phyloP scores from a whole-genome alignment of 495 filamentous ascomycete species.

The Daldinia grandis region DNA sequence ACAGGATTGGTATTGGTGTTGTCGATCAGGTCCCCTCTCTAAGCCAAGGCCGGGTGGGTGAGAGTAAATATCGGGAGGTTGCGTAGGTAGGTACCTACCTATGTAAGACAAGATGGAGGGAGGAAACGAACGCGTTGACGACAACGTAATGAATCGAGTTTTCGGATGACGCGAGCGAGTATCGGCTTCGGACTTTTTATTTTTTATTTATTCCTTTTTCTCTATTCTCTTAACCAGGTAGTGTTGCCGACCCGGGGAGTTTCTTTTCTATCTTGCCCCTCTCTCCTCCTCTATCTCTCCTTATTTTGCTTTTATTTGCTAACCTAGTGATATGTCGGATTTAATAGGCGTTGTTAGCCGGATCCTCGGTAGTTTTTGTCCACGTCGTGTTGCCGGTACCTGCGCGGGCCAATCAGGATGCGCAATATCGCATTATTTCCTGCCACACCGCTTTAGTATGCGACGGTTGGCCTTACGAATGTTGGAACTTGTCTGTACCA shows the following conservation, averaged over 20 bases:
- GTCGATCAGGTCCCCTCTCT: not conserved
- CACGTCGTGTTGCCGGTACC: conserved; percentile 21
- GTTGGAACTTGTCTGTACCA: not conserved
- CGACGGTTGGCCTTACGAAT: conserved; percentile 1
- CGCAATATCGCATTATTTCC: conserved; percentile 2
- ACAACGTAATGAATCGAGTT: not conserved
- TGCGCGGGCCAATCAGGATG: conserved; percentile 18
- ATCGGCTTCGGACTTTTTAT: not conserved
- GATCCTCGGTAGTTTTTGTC: conserved; percentile 27
- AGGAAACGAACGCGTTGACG: not conserved
- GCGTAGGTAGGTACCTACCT: not conserved
- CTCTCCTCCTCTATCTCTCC: not conserved
- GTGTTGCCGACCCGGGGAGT: not conserved
- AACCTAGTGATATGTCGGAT: conserved; percentile 1
- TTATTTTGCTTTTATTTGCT: not conserved
- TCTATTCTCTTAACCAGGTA: not conserved
- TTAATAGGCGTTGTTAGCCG: conserved; percentile 21
- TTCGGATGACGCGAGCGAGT: not conserved
- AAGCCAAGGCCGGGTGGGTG: not conserved
- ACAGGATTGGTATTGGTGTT: not conserved
- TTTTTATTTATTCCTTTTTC: not conserved
- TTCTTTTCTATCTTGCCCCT: not conserved
- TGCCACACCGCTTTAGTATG: conserved; percentile 23
- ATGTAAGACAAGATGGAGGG: not conserved
- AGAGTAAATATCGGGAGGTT: not conserved